Base-by-base conservation (phyloP, 192 early-diverging fungal genomes). In the Podila epicladia region DNA sequence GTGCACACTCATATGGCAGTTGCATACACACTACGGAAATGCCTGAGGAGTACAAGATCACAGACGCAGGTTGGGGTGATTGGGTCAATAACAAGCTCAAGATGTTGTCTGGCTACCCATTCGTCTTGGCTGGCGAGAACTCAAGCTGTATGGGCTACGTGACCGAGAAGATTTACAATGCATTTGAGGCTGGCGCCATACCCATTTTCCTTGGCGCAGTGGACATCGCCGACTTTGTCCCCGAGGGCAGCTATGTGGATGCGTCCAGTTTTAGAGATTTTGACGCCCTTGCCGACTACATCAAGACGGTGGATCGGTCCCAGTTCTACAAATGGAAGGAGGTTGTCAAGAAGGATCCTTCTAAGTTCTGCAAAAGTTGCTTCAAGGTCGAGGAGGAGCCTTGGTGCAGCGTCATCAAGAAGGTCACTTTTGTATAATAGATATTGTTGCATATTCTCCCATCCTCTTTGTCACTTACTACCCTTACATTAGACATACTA, bases 161-260 rank as follows among this genome's bases (percentile, higher is more conserved):
- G 22, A 83, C 75, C 31, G 82, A 83, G 26, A 83, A 82, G 51
- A 70, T 83, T 33, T 83, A 83, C 50, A 58, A 83, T 55, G 69
- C 63, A 6, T 15, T 78, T 9, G 22, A 53, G 20, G 53, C 57
- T 35, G 75, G 74, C 6, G 70, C 71, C 15, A 83, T 83, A 26
- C 82, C 82, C 7, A 50, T 83, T 17, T 83, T 78, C 28, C 35
- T 73, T 37, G 82, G 82, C 11, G 82, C 82, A 15, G 29, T 58
- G 15, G 82, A 83, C 24, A 78, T 83, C 66, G 70, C 66, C 13
- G 67, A 77, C 61, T 83, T 53, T 67, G 71, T 83, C 26, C 73
- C 73, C 58, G 51, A 59, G 64, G 50, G 8, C 49, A 49, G 62
- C 59, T 19, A 9, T 32, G 5, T 65, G 31, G 29, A 66, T 73